A percentile compares a stretch with the other conserved stretches of the same genome.
Evolutionary conservation across 768 basidiomycete species (phyloP).

Genomic region (Panellus pusillus): DNA sequence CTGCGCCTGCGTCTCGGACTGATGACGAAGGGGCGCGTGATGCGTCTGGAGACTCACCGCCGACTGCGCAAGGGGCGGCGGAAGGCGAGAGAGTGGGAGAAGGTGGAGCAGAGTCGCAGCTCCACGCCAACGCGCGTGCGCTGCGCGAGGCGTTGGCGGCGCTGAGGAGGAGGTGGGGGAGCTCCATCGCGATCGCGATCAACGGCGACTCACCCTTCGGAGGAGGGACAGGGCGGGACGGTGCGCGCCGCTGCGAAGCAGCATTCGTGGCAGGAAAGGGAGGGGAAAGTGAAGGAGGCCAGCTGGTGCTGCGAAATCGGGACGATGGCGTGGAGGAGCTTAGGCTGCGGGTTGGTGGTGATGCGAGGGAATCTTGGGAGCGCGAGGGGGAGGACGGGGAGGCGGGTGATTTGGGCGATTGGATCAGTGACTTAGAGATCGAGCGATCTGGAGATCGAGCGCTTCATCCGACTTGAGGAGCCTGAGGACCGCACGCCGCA

Average conservation of each 20-base stretch:
- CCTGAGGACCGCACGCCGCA: not conserved
- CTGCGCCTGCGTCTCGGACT: not conserved
- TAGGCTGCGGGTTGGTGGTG: not conserved
- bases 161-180: conserved; percentile 6
- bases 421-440: conserved; percentile 10
- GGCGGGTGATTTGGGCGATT: not conserved
- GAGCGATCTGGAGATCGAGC: conserved; percentile 4
- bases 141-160: conserved; percentile 1
- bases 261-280: too few relatives aligned
- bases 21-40: too few relatives aligned
- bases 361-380: not conserved
- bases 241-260: too few relatives aligned
- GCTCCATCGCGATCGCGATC: not conserved
- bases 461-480: not conserved
- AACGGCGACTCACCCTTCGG: not conserved
- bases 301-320: not conserved
- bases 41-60: too few relatives aligned
- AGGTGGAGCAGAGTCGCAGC: not conserved
- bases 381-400: not conserved
- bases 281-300: not conserved
- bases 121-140: not conserved
- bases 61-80: too few relatives aligned
- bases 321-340: not conserved
- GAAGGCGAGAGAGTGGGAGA: too few relatives aligned
- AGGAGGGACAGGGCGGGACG: too few relatives aligned